phyloP scores from a whole-genome alignment of 768 basidiomycete genomes.

The Boletus coccyginus region DNA sequence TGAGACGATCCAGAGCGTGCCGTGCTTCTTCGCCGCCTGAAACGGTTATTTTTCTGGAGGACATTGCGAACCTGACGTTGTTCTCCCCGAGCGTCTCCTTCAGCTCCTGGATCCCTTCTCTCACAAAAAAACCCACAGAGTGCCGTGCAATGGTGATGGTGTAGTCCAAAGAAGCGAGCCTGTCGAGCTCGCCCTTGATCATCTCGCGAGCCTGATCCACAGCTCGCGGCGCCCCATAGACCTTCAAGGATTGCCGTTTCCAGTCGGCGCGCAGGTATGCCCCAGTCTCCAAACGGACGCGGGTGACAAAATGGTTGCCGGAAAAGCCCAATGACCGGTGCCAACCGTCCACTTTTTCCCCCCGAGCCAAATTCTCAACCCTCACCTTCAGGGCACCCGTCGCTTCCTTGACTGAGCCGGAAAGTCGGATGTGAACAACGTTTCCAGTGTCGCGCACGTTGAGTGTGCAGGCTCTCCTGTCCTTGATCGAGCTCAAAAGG shows the following conservation, averaged over 20 bases:
- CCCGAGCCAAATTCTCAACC: constrained; percentile 43
- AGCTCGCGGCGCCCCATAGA: too few species aligned
- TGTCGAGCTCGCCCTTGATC: too few species aligned
- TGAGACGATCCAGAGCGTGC: too few species aligned
- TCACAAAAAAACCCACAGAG: constrained; percentile 49
- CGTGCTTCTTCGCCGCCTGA: constrained; percentile 3
- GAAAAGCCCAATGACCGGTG: constrained; percentile 40
- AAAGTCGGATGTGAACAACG: too few species aligned
- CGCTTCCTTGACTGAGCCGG: too few species aligned
- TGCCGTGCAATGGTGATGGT: constrained; percentile 36
- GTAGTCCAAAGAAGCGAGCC: constrained; percentile 28
- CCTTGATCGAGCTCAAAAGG: too few species aligned
- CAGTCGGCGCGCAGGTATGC: constrained; percentile 44
- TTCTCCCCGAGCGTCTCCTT: constrained; percentile 55
- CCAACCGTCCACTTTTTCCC: constrained; percentile 51
- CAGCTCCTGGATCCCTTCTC: constrained; percentile 46
- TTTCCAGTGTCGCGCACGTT: too few species aligned
- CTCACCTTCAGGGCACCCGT: too few species aligned
- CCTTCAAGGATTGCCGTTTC: too few species aligned
- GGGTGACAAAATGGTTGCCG: constrained; percentile 34
- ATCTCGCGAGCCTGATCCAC: too few species aligned
- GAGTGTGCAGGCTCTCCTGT: too few species aligned
- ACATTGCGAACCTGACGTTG: constrained; percentile 45
- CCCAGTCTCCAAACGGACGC: constrained; percentile 33
- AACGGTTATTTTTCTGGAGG: constrained; percentile 43